These are phyloP conservation scores for Myriosclerotinia duriaeana DNA, from an alignment of 2,329 filamentous ascomycete genomes.

Conservation along the genomic window DNA sequence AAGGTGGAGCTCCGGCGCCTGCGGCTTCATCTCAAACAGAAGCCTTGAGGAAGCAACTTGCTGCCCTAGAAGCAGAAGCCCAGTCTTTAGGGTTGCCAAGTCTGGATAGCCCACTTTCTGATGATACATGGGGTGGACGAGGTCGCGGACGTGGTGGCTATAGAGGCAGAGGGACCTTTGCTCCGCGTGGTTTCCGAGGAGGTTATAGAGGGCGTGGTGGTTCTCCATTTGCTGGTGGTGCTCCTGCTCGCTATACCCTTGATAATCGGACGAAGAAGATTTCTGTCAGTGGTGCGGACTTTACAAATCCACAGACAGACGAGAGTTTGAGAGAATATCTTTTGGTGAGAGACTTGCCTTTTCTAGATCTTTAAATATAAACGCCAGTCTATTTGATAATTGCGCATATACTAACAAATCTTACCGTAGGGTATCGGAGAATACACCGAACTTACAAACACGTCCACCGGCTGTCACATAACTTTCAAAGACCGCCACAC, in stretches of 20 bases:
- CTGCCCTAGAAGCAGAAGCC: slow-evolving; percentile 72
- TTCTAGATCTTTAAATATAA: not conserved
- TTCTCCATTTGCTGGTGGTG: slow-evolving; percentile 37
- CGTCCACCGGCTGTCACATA: slow-evolving; percentile 51
- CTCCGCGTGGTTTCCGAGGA: slow-evolving; percentile 45
- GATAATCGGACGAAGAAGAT: slow-evolving; percentile 75
- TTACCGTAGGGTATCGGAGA: slow-evolving; percentile 57
- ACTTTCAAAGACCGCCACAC: slow-evolving; percentile 67
- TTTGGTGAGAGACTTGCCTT: slow-evolving; percentile 52
- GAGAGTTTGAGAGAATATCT: slow-evolving; percentile 71
- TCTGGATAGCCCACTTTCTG: slow-evolving; percentile 55
- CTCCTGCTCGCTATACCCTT: slow-evolving; percentile 56
- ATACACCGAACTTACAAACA: slow-evolving; percentile 57
- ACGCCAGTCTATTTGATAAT: not conserved
- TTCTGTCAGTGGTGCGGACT: slow-evolving; percentile 62
- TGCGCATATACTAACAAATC: slow-evolving; percentile 23
- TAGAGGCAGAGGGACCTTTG: slow-evolving; percentile 39
- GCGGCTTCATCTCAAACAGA: slow-evolving; percentile 52
- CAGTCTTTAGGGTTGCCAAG: slow-evolving; percentile 56
- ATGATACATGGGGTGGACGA: slow-evolving; percentile 46
- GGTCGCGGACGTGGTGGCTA: slow-evolving; percentile 44
- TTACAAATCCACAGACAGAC: slow-evolving; percentile 61
- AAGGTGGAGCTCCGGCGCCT: slow-evolving; percentile 29
- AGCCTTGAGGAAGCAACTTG: slow-evolving; percentile 67
- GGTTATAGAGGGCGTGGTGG: slow-evolving; percentile 50